A percentile compares a stretch with the other conserved stretches of the same genome.
Conservation (phyloP, 805 yeast genomes). For the Kodamaea leandrae region DNA sequence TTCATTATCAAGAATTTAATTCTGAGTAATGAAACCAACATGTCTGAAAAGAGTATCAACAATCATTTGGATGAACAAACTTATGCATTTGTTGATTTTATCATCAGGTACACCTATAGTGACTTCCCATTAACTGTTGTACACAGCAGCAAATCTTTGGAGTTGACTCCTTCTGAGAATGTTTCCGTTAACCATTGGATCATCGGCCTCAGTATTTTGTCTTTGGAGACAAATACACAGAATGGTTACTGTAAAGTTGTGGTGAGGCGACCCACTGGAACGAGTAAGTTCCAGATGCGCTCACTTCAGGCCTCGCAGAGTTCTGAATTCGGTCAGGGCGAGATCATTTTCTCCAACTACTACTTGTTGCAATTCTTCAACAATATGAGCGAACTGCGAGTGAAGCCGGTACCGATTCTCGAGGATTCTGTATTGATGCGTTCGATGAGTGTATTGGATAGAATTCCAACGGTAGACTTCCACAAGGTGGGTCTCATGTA, state of each 20-base stretch:
- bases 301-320: conserved; percentile 19
- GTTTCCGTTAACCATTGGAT: conserved; percentile 50
- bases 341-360: conserved; percentile 39
- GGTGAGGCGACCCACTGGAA: conserved; percentile 68
- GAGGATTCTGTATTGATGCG: conserved; percentile 44
- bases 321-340: conserved; percentile 10
- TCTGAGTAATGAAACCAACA: not conserved
- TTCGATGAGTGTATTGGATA: conserved; percentile 62
- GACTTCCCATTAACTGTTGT: conserved; percentile 54
- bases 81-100: conserved; percentile 63
- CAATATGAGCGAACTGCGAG: conserved; percentile 42
- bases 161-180: conserved; percentile 11
- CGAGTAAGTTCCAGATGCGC: conserved; percentile 43
- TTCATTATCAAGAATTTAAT: conserved; percentile 60
- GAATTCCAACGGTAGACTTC: conserved; percentile 74
- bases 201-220: conserved; percentile 53
- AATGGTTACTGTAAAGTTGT: conserved; percentile 53
- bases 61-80: conserved; percentile 47
- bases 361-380: conserved; percentile 50
- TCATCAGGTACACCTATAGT: conserved; percentile 63
- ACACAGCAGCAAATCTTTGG: conserved; percentile 4
- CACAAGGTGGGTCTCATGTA: conserved; percentile 79
- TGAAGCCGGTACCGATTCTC: conserved; percentile 52
- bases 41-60: too few relatives aligned
- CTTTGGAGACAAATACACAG: conserved; percentile 50